A percentile compares a stretch with the other conserved stretches of the same genome.
Conservation (phyloP, 192 early-diverging fungal genomes). For the Entomortierella parvispora region DNA sequence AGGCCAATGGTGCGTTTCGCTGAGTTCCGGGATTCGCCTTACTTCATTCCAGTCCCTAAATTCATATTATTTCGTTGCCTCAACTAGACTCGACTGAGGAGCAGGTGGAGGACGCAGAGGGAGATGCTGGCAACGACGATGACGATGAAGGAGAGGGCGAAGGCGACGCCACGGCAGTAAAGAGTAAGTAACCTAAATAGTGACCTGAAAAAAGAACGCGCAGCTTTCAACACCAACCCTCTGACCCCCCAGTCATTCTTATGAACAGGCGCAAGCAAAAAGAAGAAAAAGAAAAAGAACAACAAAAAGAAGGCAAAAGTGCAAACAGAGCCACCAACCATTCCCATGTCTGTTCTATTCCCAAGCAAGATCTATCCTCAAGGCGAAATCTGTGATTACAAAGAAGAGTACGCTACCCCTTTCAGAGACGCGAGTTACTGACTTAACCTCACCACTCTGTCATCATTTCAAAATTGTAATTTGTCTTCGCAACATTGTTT, state of each 20-base stretch:
- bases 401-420: slow-evolving; percentile 71
- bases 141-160: slow-evolving; percentile 18
- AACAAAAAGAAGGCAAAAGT: slow-evolving; percentile 45
- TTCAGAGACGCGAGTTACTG: background rate
- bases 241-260: background rate
- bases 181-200: slow-evolving; percentile 4
- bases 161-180: background rate
- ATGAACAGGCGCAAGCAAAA: slow-evolving; percentile 25
- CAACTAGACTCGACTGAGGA: background rate
- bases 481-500: background rate
- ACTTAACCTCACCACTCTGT: background rate
- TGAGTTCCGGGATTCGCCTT: too few species aligned
- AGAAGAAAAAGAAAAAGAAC: slow-evolving; percentile 51
- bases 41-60: too few species aligned
- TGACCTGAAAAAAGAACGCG: too few species aligned
- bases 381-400: slow-evolving; percentile 88
- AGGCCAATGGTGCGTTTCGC: too few species aligned
- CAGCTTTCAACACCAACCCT: background rate
- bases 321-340: slow-evolving; percentile 72
- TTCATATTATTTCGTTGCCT: too few species aligned
- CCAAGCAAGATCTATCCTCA: slow-evolving; percentile 78
- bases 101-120: slow-evolving; percentile 8
- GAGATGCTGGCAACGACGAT: slow-evolving; percentile 14
- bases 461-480: background rate
- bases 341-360: slow-evolving; percentile 87